Evolutionary conservation across 495 filamentous ascomycete species (phyloP).

Genomic region (Collariella sp.): DNA sequence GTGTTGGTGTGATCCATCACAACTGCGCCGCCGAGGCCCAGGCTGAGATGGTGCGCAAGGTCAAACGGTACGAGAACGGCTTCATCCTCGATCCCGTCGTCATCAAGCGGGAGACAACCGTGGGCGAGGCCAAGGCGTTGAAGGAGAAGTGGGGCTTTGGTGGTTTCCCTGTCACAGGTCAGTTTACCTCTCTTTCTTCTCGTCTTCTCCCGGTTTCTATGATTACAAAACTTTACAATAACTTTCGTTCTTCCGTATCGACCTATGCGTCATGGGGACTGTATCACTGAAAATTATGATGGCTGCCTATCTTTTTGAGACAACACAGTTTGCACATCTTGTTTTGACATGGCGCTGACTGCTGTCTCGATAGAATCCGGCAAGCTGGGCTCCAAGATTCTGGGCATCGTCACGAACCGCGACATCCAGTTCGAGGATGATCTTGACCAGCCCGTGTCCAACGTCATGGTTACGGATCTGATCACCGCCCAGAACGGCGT

Average conservation of each 20-base stretch:
- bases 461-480: slow-evolving; percentile 92
- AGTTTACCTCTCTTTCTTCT: slow-evolving; percentile 36
- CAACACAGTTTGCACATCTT: slow-evolving; percentile 7
- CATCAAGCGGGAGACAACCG: slow-evolving; percentile 76
- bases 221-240: slow-evolving; percentile 67
- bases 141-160: slow-evolving; percentile 99
- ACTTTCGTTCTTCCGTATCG: slow-evolving; percentile 99
- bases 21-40: slow-evolving; percentile 94
- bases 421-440: slow-evolving; percentile 92
- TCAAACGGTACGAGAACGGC: slow-evolving; percentile 98
- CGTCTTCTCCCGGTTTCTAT: slow-evolving; percentile 39
- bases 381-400: slow-evolving; percentile 83
- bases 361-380: slow-evolving; percentile 60
- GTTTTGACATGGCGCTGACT: slow-evolving; percentile 24
- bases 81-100: slow-evolving; percentile 97
- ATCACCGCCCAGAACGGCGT: slow-evolving; percentile 84
- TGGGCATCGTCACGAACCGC: slow-evolving; percentile 94
- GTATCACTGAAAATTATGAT: slow-evolving; percentile 36
- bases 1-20: slow-evolving; percentile 96
- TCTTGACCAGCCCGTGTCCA: slow-evolving; percentile 63
- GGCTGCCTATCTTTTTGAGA: slow-evolving; percentile 19
- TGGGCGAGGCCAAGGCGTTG: slow-evolving; percentile 81
- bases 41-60: slow-evolving; percentile 98
- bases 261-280: slow-evolving; percentile 79
- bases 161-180: slow-evolving; percentile 97